Evolutionary conservation across 2,329 filamentous ascomycete genomes (phyloP).

Genomic region (Aureobasidium namibiae): DNA sequence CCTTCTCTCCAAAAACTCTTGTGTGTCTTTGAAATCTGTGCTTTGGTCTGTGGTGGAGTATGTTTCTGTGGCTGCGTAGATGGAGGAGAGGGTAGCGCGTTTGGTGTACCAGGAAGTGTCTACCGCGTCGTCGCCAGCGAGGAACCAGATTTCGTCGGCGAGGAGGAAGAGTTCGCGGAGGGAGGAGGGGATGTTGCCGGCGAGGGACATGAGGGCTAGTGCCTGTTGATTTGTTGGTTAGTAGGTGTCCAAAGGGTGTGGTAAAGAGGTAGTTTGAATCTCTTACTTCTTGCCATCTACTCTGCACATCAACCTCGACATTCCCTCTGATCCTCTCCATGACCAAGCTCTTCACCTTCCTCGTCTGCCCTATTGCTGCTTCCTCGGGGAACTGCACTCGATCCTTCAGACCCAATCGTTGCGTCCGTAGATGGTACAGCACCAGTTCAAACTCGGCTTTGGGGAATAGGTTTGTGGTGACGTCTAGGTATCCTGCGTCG

Average conservation of each 20-base stretch:
- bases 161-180: constrained; percentile 71
- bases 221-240: constrained; percentile 47
- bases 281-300: constrained; percentile 77
- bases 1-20: constrained; percentile 68
- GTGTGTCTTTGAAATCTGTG: constrained; percentile 65
- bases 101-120: constrained; percentile 85
- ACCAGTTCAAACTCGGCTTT: constrained; percentile 75
- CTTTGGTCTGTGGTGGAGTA: constrained; percentile 90
- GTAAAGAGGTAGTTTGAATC: too few relatives aligned
- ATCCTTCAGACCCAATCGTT: constrained; percentile 52
- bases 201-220: constrained; percentile 81
- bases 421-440: constrained; percentile 63
- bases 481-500: constrained; percentile 79
- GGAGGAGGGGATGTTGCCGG: constrained; percentile 65
- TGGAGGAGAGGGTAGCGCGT: constrained; percentile 51
- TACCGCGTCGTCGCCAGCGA: constrained; percentile 72
- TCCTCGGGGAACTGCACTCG: constrained; percentile 36
- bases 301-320: constrained; percentile 50
- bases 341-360: constrained; percentile 61
- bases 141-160: constrained; percentile 86
- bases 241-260: neutral
- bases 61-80: constrained; percentile 70
- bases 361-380: constrained; percentile 42
- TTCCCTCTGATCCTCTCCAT: constrained; percentile 75
- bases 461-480: constrained; percentile 74